Conservation (phyloP, 331 rosid species). For the Acacia pycnantha region DNA sequence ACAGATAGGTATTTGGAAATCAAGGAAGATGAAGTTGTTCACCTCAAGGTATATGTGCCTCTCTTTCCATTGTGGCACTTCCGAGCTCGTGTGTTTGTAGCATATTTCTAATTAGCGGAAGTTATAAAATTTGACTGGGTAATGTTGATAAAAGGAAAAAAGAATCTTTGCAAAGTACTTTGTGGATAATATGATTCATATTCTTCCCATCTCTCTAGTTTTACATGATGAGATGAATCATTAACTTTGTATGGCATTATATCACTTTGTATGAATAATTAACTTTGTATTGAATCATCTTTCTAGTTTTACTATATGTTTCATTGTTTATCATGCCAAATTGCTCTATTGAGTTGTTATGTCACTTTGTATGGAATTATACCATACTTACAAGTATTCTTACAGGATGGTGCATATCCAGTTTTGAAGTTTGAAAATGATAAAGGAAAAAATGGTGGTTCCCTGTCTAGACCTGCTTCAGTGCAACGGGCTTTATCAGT, state of each 20-base stretch:
- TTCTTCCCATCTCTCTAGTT: constrained; percentile 10
- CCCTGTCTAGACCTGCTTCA: constrained; percentile 71
- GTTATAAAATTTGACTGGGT: constrained; percentile 14
- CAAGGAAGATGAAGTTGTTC: constrained; percentile 97
- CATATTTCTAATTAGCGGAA: constrained; percentile 9
- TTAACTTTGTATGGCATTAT: background rate
- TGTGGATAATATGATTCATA: constrained; percentile 5
- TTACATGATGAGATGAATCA: constrained; percentile 9
- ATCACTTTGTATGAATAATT: too few species aligned
- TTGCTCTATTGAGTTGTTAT: constrained; percentile 13
- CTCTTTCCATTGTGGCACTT: constrained; percentile 18
- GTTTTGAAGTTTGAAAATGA: constrained; percentile 81
- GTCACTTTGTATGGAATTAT: background rate
- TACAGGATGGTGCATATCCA: constrained; percentile 86
- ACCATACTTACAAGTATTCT: constrained; percentile 28
- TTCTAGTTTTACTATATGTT: constrained; percentile 1
- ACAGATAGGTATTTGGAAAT: constrained; percentile 92
- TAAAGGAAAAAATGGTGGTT: constrained; percentile 52
- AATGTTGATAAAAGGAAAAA: background rate
- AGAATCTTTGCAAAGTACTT: constrained; percentile 4
- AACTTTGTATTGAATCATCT: too few species aligned
- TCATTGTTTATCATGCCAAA: constrained; percentile 8
- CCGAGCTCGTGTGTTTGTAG: background rate
- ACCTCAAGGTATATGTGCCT: constrained; percentile 70
- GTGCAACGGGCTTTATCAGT: constrained; percentile 93